Conservation (phyloP, 441 rosid genomes). For the Syzygium malaccense region DNA sequence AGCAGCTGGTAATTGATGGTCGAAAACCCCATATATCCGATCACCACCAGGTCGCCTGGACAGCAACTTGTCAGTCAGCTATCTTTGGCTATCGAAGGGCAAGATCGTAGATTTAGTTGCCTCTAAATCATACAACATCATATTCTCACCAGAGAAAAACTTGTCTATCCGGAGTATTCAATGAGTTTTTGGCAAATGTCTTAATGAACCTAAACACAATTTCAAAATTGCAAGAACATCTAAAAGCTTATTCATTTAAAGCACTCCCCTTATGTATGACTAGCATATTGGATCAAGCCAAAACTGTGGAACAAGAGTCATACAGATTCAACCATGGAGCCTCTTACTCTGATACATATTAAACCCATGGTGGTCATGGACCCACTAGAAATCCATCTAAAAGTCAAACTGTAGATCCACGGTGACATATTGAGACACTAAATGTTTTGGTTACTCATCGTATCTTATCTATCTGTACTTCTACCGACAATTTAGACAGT, state of each 20-base stretch:
- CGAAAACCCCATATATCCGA: slow-evolving; percentile 91
- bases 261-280: neutral
- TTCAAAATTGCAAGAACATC: neutral
- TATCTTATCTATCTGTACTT: neutral
- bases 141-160: neutral
- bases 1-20: slow-evolving; percentile 97
- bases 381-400: neutral
- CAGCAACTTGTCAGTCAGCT: slow-evolving; percentile 4
- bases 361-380: neutral
- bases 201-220: neutral
- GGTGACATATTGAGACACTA: neutral
- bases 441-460: neutral
- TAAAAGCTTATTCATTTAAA: neutral
- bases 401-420: neutral
- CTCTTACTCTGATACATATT: neutral
- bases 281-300: neutral
- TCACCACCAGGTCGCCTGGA: slow-evolving; percentile 98
- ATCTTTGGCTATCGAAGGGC: neutral
- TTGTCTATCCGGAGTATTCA: neutral
- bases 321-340: neutral
- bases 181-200: neutral
- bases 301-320: neutral
- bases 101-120: neutral
- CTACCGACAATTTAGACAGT: neutral
- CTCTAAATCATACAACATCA: neutral